These are phyloP conservation scores for Ilex aquifolium DNA, from an alignment of 257 asterid genomes.

Conservation along the genomic window DNA sequence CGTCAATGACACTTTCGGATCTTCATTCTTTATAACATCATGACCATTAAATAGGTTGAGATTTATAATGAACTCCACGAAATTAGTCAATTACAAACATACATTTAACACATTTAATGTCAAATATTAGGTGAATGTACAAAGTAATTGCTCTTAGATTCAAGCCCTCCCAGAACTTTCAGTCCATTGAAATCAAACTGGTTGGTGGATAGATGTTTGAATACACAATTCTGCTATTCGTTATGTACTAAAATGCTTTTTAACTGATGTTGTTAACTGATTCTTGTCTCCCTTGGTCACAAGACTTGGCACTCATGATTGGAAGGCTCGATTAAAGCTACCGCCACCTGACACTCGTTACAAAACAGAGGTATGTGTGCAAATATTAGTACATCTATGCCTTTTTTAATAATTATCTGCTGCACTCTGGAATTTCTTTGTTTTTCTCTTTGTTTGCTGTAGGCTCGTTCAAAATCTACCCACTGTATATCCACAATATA, in stretches of 20 bases:
- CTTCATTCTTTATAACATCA: too few species aligned
- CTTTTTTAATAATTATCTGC: background rate
- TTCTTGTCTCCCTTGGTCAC: background rate
- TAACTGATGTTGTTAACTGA: background rate
- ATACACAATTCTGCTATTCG: background rate
- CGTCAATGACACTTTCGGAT: background rate
- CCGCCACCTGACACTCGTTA: constrained; percentile 62
- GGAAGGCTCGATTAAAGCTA: constrained; percentile 56
- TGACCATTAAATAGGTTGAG: too few species aligned
- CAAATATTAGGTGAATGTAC: too few species aligned
- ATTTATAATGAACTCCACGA: too few species aligned
- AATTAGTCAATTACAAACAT: too few species aligned
- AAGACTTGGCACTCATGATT: constrained; percentile 49
- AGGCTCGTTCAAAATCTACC: background rate
- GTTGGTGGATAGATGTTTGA: background rate
- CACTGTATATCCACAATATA: too few species aligned
- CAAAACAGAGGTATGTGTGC: constrained; percentile 54
- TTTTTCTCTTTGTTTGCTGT: background rate
- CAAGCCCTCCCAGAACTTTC: background rate
- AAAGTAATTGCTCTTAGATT: too few species aligned
- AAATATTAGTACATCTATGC: background rate
- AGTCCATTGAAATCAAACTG: background rate
- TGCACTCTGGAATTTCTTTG: background rate
- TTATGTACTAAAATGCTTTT: background rate
- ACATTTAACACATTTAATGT: too few species aligned